phyloP scores from a whole-genome alignment of 2,329 filamentous ascomycete species.

The Trichoderma lentiforme region DNA sequence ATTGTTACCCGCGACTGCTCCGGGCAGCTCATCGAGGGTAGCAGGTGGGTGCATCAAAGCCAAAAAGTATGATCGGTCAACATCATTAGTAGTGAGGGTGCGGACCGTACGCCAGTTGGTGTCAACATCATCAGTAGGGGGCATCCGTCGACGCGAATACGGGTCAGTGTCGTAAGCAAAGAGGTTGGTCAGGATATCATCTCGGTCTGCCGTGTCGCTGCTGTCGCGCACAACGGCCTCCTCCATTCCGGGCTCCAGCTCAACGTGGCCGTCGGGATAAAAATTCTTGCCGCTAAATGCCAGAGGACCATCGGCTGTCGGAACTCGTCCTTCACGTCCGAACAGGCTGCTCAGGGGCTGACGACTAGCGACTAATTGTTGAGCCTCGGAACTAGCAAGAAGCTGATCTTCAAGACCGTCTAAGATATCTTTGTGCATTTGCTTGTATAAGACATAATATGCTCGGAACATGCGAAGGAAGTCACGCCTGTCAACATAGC shows the following conservation, averaged over 20 bases:
- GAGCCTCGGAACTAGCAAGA: conserved; percentile 69
- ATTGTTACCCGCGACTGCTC: conserved; percentile 35
- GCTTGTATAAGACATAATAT: conserved; percentile 86
- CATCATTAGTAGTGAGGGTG: conserved; percentile 29
- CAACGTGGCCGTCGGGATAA: conserved; percentile 60
- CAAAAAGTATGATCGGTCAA: conserved; percentile 41
- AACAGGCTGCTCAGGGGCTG: conserved; percentile 74
- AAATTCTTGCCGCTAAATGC: conserved; percentile 65
- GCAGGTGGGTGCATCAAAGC: conserved; percentile 46
- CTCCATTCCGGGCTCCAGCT: conserved; percentile 56
- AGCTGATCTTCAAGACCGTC: conserved; percentile 75
- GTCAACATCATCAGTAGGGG: conserved; percentile 32
- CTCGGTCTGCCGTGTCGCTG: conserved; percentile 57
- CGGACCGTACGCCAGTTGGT: conserved; percentile 36
- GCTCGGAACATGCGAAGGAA: conserved; percentile 89
- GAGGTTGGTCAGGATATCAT: conserved; percentile 56
- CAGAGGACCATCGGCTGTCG: conserved; percentile 55
- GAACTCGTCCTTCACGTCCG: conserved; percentile 67
- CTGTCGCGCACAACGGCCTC: conserved; percentile 58
- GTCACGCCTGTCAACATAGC: conserved; percentile 79
- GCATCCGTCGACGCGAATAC: conserved; percentile 29
- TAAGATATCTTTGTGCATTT: conserved; percentile 81
- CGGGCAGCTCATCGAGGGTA: conserved; percentile 42
- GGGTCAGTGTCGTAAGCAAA: conserved; percentile 41
- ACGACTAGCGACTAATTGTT: conserved; percentile 70